Conservation (phyloP, 192 early-diverging fungal genomes). For the Helicostylum pulchrum region DNA sequence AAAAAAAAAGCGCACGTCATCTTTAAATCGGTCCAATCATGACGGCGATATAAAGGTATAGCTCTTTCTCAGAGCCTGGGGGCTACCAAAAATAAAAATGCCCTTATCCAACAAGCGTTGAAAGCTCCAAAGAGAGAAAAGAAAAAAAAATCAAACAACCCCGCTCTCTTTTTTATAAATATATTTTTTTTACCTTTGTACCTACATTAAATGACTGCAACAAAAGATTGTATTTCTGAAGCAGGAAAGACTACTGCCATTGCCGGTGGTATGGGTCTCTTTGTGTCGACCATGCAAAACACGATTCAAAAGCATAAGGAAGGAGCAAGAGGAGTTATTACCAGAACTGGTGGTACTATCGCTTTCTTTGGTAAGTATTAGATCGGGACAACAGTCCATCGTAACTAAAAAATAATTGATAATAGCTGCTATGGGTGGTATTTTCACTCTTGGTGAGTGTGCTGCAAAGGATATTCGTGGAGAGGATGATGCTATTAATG, state of each 20-base stretch:
- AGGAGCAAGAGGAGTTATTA: conserved; percentile 54
- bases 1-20: too few species aligned
- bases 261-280: conserved; percentile 62
- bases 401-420: background rate
- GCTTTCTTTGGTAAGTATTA: conserved; percentile 62
- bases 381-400: background rate
- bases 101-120: too few species aligned
- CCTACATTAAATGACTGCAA: conserved; percentile 26
- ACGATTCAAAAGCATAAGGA: conserved; percentile 49
- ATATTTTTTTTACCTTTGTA: conserved; percentile 6
- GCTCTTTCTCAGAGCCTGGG: too few species aligned
- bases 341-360: conserved; percentile 62
- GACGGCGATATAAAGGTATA: too few species aligned
- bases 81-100: too few species aligned
- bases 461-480: conserved; percentile 54
- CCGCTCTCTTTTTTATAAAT: background rate
- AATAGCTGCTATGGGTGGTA: conserved; percentile 74
- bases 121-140: too few species aligned
- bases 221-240: conserved; percentile 45
- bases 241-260: conserved; percentile 46
- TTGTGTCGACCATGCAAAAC: conserved; percentile 69
- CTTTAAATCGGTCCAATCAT: too few species aligned
- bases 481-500: conserved; percentile 69
- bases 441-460: conserved; percentile 68
- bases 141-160: background rate